Base-by-base conservation (phyloP, 345 rosid species). In the Pistacia atlantica region DNA sequence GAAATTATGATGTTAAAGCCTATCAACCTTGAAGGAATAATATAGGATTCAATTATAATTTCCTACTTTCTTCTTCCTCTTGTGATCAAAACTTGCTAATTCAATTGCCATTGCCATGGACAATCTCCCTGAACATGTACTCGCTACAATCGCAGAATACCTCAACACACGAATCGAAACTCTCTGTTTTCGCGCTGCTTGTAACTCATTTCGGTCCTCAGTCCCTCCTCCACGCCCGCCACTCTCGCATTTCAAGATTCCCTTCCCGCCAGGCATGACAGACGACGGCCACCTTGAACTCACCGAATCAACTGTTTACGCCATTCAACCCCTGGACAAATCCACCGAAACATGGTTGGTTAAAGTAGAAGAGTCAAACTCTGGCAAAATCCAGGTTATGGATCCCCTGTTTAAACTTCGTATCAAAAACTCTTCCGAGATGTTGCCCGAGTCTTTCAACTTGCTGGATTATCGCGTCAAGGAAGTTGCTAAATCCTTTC, bases 81-180 rank as follows among this genome's bases (percentile, higher is more conserved):
- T 31, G 33, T 31, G 3, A 31, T 1, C 33, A 31, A 31, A 31
- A 31, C 3, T 31, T 31, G 33, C 3, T 31, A 31, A 31, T 31
- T 38, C 42, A 38, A 38, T 42, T 7, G 46, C 65, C 25, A 28
- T 11, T 12, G 6, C 5, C 38, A 8, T 80, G 76, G 83, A 20
- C 58, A 31, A 58, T 80, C 79, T 80, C 67, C 76, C 79, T 1
- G 20, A 35, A 4, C 77, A 71, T 6, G 16, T 76, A 0, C 12
- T 80, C 8, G 17, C 25, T 2, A 4, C 6, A 11, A 75, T 79
- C 37, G 66, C 31, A 18, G 6, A 79, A 57, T 45, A 20, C 33
- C 46, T 75, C 42, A 37, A 57, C 14, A 67, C 78, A 42, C 75
- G 72, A 8, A 38, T 64, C 2, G 79, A 79, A 28, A 1, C 65